phyloP scores from a whole-genome alignment of 345 rosid genomes.

The Heritiera littoralis region DNA sequence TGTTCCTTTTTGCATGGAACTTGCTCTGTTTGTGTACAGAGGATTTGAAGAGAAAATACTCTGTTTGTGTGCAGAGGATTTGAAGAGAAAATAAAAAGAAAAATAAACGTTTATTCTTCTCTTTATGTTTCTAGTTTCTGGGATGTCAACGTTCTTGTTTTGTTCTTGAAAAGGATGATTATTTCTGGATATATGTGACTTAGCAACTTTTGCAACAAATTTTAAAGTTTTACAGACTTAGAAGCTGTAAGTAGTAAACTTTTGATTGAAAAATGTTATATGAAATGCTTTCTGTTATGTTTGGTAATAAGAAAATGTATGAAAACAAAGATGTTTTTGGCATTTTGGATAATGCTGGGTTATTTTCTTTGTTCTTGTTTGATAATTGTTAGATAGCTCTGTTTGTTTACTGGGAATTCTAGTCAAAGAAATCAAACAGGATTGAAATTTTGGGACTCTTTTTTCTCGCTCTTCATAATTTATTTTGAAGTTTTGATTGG shows the following conservation, averaged over 20 bases:
- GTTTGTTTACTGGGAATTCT: constrained; percentile 6
- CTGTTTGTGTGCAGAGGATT: neutral
- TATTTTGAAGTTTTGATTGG: neutral
- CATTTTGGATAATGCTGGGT: too few relatives aligned
- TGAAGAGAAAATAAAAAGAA: neutral
- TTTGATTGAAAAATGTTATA: neutral
- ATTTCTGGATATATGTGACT: neutral
- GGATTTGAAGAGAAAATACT: neutral
- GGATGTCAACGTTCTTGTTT: neutral
- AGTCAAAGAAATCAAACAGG: neutral
- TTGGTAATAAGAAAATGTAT: too few relatives aligned
- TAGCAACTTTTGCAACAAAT: neutral
- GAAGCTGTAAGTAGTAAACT: neutral
- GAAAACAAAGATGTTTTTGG: too few relatives aligned
- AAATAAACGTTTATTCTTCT: neutral
- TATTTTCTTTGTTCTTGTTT: too few relatives aligned
- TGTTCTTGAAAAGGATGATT: neutral
- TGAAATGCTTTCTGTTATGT: too few relatives aligned
- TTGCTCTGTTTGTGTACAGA: too few relatives aligned
- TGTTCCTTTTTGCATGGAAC: too few relatives aligned
- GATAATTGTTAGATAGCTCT: neutral
- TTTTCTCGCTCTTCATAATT: neutral
- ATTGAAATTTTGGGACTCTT: neutral
- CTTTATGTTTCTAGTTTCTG: neutral
- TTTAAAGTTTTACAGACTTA: neutral